Conservation (phyloP, 1,284 basidiomycete genomes). For the Apiotrichum veenhuisii region DNA sequence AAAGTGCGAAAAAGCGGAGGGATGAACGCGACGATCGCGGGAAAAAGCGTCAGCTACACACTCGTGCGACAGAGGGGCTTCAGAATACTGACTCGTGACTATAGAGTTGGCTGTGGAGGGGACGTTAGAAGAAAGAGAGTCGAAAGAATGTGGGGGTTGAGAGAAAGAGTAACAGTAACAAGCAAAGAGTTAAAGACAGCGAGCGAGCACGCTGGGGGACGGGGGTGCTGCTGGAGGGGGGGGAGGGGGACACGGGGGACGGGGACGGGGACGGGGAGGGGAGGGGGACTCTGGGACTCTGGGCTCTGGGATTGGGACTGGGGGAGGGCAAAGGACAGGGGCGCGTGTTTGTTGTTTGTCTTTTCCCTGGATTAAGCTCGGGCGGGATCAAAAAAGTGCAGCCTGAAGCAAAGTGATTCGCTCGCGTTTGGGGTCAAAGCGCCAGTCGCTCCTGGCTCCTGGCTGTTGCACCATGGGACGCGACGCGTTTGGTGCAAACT, state of each 20-base stretch:
- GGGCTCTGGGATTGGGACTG: too few relatives aligned
- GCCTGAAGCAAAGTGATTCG: too few relatives aligned
- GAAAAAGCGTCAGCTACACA: too few relatives aligned
- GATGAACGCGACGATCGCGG: too few relatives aligned
- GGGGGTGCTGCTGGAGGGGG: background rate
- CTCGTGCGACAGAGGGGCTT: background rate
- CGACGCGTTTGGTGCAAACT: too few relatives aligned
- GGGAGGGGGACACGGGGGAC: background rate
- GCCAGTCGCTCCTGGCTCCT: too few relatives aligned
- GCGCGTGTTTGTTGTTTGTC: background rate
- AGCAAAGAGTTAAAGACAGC: background rate
- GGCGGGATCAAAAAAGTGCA: too few relatives aligned
- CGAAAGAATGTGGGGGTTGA: background rate
- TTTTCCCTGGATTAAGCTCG: background rate
- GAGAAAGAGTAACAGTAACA: background rate
- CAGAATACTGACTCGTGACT: slow-evolving; percentile 7
- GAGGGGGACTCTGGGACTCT: too few relatives aligned
- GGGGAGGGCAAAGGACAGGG: background rate
- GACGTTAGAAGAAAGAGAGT: background rate
- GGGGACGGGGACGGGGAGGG: too few relatives aligned
- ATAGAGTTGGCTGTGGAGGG: background rate
- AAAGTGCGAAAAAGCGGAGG: too few relatives aligned
- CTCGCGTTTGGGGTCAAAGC: too few relatives aligned
- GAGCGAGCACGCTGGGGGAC: background rate
- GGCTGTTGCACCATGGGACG: too few relatives aligned